Evolutionary conservation across 352 stramenopile species (phyloP).

Genomic region (Globisporangium takayamanum): DNA sequence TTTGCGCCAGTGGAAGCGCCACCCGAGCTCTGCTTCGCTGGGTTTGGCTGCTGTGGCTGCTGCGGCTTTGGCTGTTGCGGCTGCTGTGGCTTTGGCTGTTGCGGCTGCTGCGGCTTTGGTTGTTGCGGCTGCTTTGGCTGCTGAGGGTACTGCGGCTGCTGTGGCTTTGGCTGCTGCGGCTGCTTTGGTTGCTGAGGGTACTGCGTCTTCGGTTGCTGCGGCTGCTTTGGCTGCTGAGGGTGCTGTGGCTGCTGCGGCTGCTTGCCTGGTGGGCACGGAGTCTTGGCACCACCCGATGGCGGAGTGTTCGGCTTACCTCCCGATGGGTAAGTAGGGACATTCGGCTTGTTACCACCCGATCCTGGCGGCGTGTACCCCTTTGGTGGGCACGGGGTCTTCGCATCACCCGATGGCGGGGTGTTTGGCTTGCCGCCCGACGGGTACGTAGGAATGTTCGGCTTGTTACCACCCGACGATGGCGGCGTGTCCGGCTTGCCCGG

Average conservation of each 20-base stretch:
- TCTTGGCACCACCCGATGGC: constrained; percentile 4
- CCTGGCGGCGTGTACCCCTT: neutral
- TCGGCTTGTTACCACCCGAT: neutral
- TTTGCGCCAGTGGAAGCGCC: constrained; percentile 2
- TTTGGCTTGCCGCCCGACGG: constrained; percentile 1
- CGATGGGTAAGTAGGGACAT: constrained; percentile 1
- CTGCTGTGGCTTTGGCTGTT: neutral
- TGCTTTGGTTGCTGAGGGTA: constrained; percentile 5
- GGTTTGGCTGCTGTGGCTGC: constrained; percentile 4
- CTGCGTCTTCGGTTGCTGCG: constrained; percentile 1
- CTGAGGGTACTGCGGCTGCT: constrained; percentile 1
- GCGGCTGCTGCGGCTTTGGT: constrained; percentile 3
- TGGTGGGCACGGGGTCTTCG: neutral
- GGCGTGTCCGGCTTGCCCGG: neutral
- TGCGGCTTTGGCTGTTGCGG: constrained; percentile 1
- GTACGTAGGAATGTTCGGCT: constrained; percentile 3
- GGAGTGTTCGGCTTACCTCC: constrained; percentile 4
- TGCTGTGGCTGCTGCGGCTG: constrained; percentile 5
- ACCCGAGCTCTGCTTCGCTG: constrained; percentile 7
- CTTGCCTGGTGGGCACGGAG: constrained; percentile 5
- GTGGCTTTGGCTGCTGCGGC: neutral
- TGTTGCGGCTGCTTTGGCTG: neutral
- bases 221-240: neutral
- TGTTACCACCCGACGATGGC: neutral
- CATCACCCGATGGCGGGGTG: neutral